Percentiles rank a stretch among this genome's conserved stretches.
Evolutionary conservation across 345 rosid species (phyloP).

Genomic region (Litchi chinensis): DNA sequence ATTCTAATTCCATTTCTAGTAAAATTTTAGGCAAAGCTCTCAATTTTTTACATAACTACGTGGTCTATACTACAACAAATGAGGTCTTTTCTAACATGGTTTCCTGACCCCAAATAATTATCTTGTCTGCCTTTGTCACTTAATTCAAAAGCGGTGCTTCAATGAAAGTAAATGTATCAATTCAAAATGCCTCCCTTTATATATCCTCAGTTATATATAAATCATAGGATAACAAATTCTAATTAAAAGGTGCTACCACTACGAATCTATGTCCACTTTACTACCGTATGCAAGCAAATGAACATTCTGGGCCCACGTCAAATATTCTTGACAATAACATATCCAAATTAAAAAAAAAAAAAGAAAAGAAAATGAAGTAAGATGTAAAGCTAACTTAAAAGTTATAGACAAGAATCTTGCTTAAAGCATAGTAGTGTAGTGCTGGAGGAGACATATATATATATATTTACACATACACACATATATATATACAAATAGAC

Average conservation of each 20-base stretch:
- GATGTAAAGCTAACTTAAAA: background rate
- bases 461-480: background rate
- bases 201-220: background rate
- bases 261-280: background rate
- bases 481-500: background rate
- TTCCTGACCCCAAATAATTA: too few relatives aligned
- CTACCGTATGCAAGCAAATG: background rate
- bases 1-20: too few relatives aligned
- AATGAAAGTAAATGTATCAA: background rate
- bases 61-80: too few relatives aligned
- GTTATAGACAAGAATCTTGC: constrained; percentile 4
- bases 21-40: too few relatives aligned
- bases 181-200: background rate
- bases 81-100: too few relatives aligned
- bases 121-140: background rate
- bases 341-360: too few relatives aligned
- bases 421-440: constrained; percentile 2
- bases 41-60: too few relatives aligned
- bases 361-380: background rate
- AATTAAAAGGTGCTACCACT: background rate
- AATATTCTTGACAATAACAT: background rate
- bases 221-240: background rate
- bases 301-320: constrained; percentile 8
- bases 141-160: background rate
- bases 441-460: constrained; percentile 1